Conservation (phyloP, 192 early-diverging fungal genomes). For the Funneliformis geosporum region DNA sequence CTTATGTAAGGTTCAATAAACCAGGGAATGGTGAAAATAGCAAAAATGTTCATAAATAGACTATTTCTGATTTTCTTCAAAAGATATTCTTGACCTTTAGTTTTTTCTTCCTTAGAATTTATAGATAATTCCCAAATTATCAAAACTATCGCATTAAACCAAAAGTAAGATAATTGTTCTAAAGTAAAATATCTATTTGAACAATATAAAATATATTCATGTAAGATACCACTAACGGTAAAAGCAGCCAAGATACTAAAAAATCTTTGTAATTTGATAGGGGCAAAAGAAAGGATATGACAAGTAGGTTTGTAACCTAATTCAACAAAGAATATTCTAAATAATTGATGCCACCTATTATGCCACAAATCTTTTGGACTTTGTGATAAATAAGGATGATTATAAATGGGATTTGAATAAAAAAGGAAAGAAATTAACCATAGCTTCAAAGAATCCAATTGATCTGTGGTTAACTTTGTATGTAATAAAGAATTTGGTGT, state of each 20-base stretch:
- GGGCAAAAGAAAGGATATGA: no score
- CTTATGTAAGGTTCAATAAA: constrained; percentile 15
- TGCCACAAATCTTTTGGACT: constrained; percentile 6
- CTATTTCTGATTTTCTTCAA: not conserved
- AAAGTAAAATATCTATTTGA: no score
- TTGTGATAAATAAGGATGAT: constrained; percentile 1
- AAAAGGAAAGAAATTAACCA: constrained; percentile 11
- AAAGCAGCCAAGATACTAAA: not conserved
- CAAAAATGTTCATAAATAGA: not conserved
- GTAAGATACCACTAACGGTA: not conserved
- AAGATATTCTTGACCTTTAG: no score
- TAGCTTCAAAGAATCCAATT: not conserved
- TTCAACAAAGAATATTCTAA: not conserved
- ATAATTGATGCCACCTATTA: constrained; percentile 3
- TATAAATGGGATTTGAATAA: not conserved
- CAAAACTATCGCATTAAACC: not conserved
- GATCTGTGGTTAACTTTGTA: not conserved
- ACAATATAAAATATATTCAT: not conserved
- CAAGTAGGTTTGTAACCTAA: not conserved
- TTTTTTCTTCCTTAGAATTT: no score
- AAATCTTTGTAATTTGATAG: not conserved
- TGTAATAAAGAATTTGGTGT: not conserved
- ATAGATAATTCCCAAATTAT: not conserved
- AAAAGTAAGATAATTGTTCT: constrained; percentile 5
- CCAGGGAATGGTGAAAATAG: not conserved